Percentiles rank a stretch among this genome's conserved stretches.
Conservation (phyloP, 2,329 filamentous ascomycete species). For the Ascochyta pisi region DNA sequence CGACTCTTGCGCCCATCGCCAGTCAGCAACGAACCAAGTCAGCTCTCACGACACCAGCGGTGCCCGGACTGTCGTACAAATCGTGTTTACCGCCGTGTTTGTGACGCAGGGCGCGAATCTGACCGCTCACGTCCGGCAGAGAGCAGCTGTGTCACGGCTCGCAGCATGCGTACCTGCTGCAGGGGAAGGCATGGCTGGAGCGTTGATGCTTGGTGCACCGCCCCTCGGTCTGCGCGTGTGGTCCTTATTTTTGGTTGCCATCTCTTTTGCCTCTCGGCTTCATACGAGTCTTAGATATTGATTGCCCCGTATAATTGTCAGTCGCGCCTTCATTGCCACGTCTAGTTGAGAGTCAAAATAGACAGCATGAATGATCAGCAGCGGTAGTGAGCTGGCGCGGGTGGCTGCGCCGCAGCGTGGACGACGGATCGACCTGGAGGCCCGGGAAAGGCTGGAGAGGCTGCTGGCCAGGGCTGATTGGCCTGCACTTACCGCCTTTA, state of each 20-base stretch:
- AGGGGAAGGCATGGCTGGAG: constrained; percentile 14
- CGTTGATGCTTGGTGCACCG: constrained; percentile 18
- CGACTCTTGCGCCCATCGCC: constrained; percentile 16
- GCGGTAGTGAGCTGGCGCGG: constrained; percentile 13
- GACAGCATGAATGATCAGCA: constrained; percentile 24
- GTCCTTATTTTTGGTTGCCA: constrained; percentile 29
- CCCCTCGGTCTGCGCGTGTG: constrained; percentile 25
- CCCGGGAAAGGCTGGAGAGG: constrained; percentile 10
- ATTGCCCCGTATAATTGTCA: neutral
- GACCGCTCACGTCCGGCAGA: constrained; percentile 9
- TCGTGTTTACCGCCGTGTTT: constrained; percentile 27
- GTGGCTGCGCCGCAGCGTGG: constrained; percentile 30
- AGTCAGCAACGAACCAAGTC: constrained; percentile 25
- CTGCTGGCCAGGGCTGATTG: constrained; percentile 14
- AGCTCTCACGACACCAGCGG: constrained; percentile 10
- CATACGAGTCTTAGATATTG: constrained; percentile 14
- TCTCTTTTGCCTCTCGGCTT: constrained; percentile 14
- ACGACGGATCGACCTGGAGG: constrained; percentile 4
- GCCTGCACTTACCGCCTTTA: constrained; percentile 14
- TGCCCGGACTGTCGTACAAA: constrained; percentile 16
- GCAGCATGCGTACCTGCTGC: constrained; percentile 13
- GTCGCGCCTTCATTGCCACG: constrained; percentile 1
- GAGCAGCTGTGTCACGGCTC: constrained; percentile 13
- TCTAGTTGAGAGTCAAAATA: constrained; percentile 9
- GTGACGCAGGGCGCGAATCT: constrained; percentile 23